A percentile compares a stretch with the other conserved stretches of the same genome.
These are phyloP conservation scores for Hyphopichia khmerensis DNA, from an alignment of 1,139 yeast species.

Conservation along the genomic window DNA sequence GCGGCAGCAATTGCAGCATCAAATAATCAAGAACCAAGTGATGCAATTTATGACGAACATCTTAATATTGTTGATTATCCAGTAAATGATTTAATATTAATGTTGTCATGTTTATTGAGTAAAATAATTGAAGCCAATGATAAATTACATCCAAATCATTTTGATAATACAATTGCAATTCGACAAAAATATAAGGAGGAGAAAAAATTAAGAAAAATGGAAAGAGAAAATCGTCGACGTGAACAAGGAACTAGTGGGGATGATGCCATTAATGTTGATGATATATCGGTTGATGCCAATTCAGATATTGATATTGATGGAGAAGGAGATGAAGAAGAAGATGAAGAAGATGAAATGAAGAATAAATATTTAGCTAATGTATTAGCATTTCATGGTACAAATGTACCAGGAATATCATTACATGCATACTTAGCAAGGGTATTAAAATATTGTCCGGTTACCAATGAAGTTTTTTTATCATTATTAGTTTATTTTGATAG, in stretches of 20 bases:
- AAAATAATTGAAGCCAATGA: conserved; percentile 94
- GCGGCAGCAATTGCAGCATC: conserved; percentile 7
- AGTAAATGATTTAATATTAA: conserved; percentile 72
- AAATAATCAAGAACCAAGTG: conserved; percentile 11
- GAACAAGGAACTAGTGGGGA: conserved; percentile 11
- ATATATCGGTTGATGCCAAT: conserved; percentile 5
- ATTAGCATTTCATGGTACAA: conserved; percentile 91
- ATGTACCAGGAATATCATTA: conserved; percentile 88
- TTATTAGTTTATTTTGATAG: conserved; percentile 91
- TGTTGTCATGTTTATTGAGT: conserved; percentile 82
- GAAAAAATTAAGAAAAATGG: conserved; percentile 24
- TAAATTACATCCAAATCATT: conserved; percentile 70
- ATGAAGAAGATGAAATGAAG: conserved; percentile 46
- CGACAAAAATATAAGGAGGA: conserved; percentile 46
- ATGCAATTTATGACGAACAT: conserved; percentile 43
- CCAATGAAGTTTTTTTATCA: conserved; percentile 91
- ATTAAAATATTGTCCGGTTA: conserved; percentile 93
- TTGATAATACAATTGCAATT: conserved; percentile 50
- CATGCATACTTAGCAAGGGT: conserved; percentile 89
- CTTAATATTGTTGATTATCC: conserved; percentile 83
- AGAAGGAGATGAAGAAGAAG: conserved; percentile 30
- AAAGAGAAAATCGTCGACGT: conserved; percentile 11
- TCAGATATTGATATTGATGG: conserved; percentile 14
- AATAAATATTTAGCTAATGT: conserved; percentile 70
- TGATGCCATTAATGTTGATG: conserved; percentile 9